phyloP scores from a whole-genome alignment of 495 filamentous ascomycete species.

The Parathielavia hyrcaniae region DNA sequence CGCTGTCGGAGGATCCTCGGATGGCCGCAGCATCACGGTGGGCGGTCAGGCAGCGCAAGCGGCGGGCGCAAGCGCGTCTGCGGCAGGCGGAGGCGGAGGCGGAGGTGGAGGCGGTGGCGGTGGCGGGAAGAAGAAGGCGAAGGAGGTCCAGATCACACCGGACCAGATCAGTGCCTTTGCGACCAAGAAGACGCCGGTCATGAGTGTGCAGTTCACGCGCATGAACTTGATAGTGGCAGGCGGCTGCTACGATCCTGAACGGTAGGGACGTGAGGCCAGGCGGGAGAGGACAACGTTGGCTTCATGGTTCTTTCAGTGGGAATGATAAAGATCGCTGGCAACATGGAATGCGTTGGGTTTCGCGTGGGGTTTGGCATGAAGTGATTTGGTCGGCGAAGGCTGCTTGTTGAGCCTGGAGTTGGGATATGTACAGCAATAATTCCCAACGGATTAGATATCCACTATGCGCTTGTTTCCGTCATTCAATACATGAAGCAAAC shows the following conservation, averaged over 20 bases:
- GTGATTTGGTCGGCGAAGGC: constrained; percentile 1
- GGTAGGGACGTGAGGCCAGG: constrained; percentile 19
- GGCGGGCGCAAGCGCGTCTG: constrained; percentile 25
- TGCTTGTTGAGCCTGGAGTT: neutral
- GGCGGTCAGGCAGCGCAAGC: constrained; percentile 32
- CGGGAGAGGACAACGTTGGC: neutral
- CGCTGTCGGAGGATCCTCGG: constrained; percentile 44
- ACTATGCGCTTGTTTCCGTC: neutral
- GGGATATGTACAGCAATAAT: constrained; percentile 1
- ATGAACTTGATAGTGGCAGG: constrained; percentile 89
- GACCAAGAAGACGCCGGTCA: constrained; percentile 91
- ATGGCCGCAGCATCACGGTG: constrained; percentile 32
- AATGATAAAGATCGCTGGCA: neutral
- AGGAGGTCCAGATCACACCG: constrained; percentile 81
- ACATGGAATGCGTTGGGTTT: neutral
- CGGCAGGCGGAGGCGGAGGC: constrained; percentile 34
- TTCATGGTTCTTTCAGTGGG: no score
- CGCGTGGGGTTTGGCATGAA: neutral
- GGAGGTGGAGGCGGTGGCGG: constrained; percentile 45
- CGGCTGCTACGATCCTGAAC: constrained; percentile 62
- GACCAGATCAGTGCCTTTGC: constrained; percentile 91
- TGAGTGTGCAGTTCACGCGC: constrained; percentile 85
- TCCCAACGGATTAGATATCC: constrained; percentile 3
- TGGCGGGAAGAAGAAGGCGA: constrained; percentile 72
- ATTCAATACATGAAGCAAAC: neutral